These are phyloP conservation scores for Brassica incana DNA, from an alignment of 345 rosid species.

Conservation along the genomic window DNA sequence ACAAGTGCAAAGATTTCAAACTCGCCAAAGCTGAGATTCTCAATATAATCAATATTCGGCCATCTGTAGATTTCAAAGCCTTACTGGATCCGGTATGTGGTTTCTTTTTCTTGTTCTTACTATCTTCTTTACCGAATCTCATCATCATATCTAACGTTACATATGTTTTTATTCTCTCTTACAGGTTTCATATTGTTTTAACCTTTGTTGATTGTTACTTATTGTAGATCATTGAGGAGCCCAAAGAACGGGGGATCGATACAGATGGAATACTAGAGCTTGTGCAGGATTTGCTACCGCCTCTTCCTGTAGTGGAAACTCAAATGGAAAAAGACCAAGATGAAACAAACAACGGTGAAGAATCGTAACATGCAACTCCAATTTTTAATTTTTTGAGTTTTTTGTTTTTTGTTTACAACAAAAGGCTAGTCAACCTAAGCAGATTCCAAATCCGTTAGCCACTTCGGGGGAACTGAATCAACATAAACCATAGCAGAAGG, in stretches of 20 bases:
- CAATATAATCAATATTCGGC: constrained; percentile 63
- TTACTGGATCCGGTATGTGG: constrained; percentile 55
- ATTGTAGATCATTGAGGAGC: constrained; percentile 35
- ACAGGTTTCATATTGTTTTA: neutral
- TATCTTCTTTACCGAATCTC: neutral
- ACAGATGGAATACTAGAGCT: constrained; percentile 25
- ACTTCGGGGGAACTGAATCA: too few relatives aligned
- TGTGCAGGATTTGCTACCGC: constrained; percentile 35
- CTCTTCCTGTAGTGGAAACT: constrained; percentile 17
- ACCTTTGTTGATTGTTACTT: neutral
- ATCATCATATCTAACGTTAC: neutral
- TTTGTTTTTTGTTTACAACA: too few relatives aligned
- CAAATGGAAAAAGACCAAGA: neutral
- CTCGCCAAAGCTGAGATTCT: constrained; percentile 84
- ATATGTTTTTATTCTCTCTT: neutral
- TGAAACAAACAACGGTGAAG: constrained; percentile 29
- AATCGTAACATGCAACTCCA: neutral
- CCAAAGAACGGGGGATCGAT: neutral
- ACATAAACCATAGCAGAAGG: too few relatives aligned
- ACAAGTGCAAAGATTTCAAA: constrained; percentile 54
- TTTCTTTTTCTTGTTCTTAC: neutral
- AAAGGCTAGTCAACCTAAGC: too few relatives aligned
- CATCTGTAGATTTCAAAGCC: constrained; percentile 44
- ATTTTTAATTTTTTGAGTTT: neutral
- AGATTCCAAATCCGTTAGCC: too few relatives aligned